Base-by-base conservation (phyloP, 768 basidiomycete species). In the Termitomyces sp. region DNA sequence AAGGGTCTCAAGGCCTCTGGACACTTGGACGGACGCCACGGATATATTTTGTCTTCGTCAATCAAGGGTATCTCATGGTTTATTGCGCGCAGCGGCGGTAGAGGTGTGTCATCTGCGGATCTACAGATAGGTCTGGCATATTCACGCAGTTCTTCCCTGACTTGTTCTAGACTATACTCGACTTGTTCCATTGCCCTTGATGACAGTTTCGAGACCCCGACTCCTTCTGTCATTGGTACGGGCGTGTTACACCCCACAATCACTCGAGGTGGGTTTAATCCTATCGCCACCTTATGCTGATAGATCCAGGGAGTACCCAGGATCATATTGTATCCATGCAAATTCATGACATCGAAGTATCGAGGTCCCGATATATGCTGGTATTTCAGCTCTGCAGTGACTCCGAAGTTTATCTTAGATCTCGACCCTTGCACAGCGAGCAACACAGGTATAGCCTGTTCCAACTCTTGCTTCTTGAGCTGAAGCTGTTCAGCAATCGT, bases 1-100 rank as follows among this genome's bases (percentile, higher is more conserved):
- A 69, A 70, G 0, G n/a, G 30, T 26, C 62, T 10, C 6, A 78
- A 53, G 0, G 71, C 67, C 40, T 80, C 76, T 1, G 75, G 73
- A 42, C 80, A 81, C 9, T 62, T 45, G 0, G 76, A 69, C 1
- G 69, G 62, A 2, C 68, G 60, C 75, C 75, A 80, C 0, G 63
- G 63, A 50, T 77, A 76, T 0, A 55, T 47, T 20, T 35, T 51
- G 2, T 6, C 16, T 43, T 53, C 51, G 6, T 54, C 20, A 2
- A 42, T 42, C 0, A 42, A 8, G 2, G 42, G 42, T 10, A 42
- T 42, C 8, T n/a, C 38, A 36, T 54, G 53, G 22, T 54, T 54
- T 3, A 44, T 54, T 2, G 42, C 53, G 1, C n/a, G 18, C 2
- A 75, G 50, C 0, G 76, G 77, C 0, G 79, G 79, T 9, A 77